Percentiles rank a stretch among this genome's conserved stretches.
These are phyloP conservation scores for Hypholoma sublateritium DNA, from an alignment of 768 basidiomycete genomes.

Conservation along the genomic window DNA sequence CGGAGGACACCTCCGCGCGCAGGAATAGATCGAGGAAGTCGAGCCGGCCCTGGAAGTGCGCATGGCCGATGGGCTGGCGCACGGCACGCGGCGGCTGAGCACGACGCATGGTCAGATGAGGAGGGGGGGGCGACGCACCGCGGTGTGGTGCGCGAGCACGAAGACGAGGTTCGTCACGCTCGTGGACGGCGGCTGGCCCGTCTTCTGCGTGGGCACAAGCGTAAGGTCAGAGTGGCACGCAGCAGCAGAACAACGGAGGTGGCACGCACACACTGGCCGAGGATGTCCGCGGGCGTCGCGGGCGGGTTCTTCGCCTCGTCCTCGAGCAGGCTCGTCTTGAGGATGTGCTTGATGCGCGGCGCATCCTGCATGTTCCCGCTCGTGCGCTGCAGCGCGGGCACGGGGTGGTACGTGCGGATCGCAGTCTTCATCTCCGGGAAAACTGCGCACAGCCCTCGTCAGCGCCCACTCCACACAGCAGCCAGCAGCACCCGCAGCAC, in stretches of 20 bases:
- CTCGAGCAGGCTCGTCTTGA: slow-evolving; percentile 58
- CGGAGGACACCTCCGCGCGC: slow-evolving; percentile 68
- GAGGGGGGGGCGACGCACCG: slow-evolving; percentile 36
- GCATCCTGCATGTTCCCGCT: slow-evolving; percentile 75
- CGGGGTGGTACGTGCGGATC: slow-evolving; percentile 75
- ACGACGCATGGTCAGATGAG: slow-evolving; percentile 17
- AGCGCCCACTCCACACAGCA: neutral
- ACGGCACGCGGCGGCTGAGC: slow-evolving; percentile 20
- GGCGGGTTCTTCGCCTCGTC: slow-evolving; percentile 46
- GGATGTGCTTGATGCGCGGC: slow-evolving; percentile 73
- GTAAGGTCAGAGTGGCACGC: slow-evolving; percentile 6
- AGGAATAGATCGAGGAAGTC: slow-evolving; percentile 85
- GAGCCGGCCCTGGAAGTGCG: slow-evolving; percentile 69
- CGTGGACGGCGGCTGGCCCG: slow-evolving; percentile 60
- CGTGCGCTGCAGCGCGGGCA: slow-evolving; percentile 69
- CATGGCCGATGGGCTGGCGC: slow-evolving; percentile 53
- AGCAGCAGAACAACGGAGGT: neutral
- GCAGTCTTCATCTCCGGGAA: slow-evolving; percentile 81
- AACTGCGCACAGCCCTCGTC: slow-evolving; percentile 37
- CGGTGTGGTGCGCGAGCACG: slow-evolving; percentile 60
- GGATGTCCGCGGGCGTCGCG: slow-evolving; percentile 56
- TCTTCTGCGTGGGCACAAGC: slow-evolving; percentile 31
- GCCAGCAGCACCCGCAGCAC: no score
- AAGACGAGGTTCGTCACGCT: slow-evolving; percentile 73
- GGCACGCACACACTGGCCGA: slow-evolving; percentile 48